Evolutionary conservation across 805 yeast genomes (phyloP).

Genomic region (Hanseniaspora clermontiae): DNA sequence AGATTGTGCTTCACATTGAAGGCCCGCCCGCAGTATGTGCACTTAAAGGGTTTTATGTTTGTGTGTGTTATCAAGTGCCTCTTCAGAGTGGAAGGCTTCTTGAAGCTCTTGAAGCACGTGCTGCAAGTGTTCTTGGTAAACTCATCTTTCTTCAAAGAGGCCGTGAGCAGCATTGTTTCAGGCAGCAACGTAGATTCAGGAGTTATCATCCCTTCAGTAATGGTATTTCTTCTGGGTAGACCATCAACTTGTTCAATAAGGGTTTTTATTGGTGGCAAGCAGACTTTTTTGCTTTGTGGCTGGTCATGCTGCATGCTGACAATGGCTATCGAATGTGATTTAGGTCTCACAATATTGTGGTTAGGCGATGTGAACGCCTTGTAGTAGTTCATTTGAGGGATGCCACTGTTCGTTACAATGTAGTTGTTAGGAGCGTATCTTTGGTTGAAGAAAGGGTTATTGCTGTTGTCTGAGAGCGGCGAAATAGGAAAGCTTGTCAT

Average conservation of each 20-base stretch:
- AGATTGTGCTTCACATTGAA: slow-evolving; percentile 70
- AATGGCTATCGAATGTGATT: not conserved
- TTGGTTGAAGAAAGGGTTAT: not conserved
- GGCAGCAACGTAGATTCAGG: not conserved
- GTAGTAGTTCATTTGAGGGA: not conserved
- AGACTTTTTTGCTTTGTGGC: not conserved
- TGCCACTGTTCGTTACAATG: not conserved
- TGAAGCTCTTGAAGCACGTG: slow-evolving; percentile 67
- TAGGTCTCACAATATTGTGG: not conserved
- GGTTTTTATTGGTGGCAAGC: not conserved
- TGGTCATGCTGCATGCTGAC: not conserved
- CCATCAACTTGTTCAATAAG: not conserved
- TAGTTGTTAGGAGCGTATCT: not conserved
- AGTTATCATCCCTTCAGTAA: not conserved
- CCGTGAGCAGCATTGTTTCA: not conserved
- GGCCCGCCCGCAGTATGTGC: slow-evolving; percentile 65
- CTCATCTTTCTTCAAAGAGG: not conserved
- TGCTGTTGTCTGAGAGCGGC: not conserved
- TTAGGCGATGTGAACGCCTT: not conserved
- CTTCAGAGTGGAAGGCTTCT: slow-evolving; percentile 84
- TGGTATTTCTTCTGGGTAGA: not conserved
- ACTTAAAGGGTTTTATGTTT: slow-evolving; percentile 64
- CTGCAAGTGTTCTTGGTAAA: not conserved
- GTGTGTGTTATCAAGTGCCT: slow-evolving; percentile 87
- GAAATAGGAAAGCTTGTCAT: not conserved